Evolutionary conservation across 768 basidiomycete species (phyloP).

Genomic region (button mushroom (Agaricus bisporus)): DNA sequence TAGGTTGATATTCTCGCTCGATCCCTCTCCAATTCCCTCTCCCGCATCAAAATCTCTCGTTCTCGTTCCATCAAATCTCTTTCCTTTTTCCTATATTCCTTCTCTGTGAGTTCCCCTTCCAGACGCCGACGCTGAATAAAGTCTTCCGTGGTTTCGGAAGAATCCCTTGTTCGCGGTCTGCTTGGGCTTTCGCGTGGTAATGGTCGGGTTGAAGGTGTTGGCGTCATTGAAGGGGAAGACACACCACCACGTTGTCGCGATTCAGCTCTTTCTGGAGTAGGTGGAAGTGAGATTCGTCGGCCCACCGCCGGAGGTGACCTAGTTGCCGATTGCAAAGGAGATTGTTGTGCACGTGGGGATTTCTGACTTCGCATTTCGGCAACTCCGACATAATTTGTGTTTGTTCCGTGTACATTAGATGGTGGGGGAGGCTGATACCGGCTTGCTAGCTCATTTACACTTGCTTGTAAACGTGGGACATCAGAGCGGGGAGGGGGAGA

Average conservation of each 20-base stretch:
- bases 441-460: conserved; percentile 57
- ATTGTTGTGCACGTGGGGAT: background rate
- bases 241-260: conserved; percentile 10
- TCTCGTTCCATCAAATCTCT: conserved; percentile 46
- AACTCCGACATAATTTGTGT: conserved; percentile 1
- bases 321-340: background rate
- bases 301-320: conserved; percentile 21
- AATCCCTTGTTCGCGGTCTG: background rate
- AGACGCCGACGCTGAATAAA: conserved; percentile 30
- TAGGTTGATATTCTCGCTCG: conserved; percentile 34
- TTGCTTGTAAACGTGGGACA: conserved; percentile 55
- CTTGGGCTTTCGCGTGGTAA: background rate
- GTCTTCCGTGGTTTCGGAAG: conserved; percentile 21
- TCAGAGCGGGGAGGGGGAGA: conserved; percentile 52
- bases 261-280: conserved; percentile 13
- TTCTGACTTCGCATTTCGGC: background rate
- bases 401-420: conserved; percentile 32
- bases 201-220: conserved; percentile 8
- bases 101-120: conserved; percentile 26
- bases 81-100: conserved; percentile 52
- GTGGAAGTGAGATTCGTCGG: conserved; percentile 25
- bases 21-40: conserved; percentile 54
- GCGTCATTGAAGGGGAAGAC: conserved; percentile 8
- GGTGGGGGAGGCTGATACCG: conserved; percentile 48
- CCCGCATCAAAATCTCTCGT: conserved; percentile 44